phyloP scores from a whole-genome alignment of 116 monocot genomes.

The Iris pallida region DNA sequence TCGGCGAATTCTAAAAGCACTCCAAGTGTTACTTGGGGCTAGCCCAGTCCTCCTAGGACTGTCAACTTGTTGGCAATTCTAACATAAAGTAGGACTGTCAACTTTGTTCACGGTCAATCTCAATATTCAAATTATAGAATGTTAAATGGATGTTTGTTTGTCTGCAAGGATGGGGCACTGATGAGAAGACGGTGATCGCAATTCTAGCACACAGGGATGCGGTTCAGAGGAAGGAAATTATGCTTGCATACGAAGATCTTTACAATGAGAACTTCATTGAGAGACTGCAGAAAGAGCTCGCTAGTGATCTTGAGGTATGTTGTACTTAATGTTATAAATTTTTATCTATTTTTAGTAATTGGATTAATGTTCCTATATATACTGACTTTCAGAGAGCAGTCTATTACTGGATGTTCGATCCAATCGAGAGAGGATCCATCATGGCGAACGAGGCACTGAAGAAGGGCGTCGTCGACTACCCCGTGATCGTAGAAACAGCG shows the following conservation, averaged over 20 bases:
- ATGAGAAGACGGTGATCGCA: conserved; percentile 29
- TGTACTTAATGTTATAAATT: no score
- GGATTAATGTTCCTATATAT: no score
- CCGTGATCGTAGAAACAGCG: conserved; percentile 64
- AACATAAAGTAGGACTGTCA: no score
- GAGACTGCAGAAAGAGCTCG: conserved; percentile 27
- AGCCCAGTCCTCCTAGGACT: no score
- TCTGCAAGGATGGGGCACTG: conserved; percentile 33
- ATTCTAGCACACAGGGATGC: conserved; percentile 29
- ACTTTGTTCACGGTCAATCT: no score
- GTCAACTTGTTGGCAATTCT: no score
- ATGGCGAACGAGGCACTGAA: conserved; percentile 46
- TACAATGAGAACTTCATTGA: conserved; percentile 27
- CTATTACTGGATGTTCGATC: conserved; percentile 69
- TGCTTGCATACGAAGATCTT: conserved; percentile 20
- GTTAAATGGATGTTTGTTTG: not conserved
- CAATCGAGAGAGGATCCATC: conserved; percentile 56
- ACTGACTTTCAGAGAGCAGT: conserved; percentile 41
- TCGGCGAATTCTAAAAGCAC: no score
- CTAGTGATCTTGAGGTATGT: conserved; percentile 26
- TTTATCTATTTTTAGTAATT: no score
- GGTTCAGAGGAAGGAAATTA: conserved; percentile 26
- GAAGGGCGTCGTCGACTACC: conserved; percentile 34
- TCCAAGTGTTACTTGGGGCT: no score
- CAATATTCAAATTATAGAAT: no score